phyloP scores from a whole-genome alignment of 2,329 filamentous ascomycete genomes.

The Aureobasidium subglaciale region DNA sequence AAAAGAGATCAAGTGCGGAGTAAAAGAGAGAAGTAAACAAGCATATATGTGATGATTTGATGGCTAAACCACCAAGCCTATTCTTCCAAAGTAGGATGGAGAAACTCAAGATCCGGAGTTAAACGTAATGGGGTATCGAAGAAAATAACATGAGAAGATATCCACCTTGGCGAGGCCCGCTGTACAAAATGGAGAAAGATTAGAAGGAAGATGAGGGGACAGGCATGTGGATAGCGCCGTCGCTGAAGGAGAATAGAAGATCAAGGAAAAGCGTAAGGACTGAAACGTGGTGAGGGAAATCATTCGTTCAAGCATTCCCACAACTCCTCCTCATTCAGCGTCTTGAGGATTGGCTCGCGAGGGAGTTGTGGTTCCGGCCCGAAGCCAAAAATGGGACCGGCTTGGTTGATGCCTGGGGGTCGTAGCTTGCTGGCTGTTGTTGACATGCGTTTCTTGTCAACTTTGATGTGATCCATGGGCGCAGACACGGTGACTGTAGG shows the following conservation, averaged over 20 bases:
- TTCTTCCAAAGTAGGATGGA: neutral
- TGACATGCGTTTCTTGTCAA: neutral
- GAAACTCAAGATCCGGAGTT: neutral
- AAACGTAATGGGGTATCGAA: constrained; percentile 13
- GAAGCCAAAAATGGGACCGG: constrained; percentile 67
- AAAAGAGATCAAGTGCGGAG: neutral
- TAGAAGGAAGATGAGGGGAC: neutral
- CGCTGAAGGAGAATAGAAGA: neutral
- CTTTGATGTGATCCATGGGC: constrained; percentile 14
- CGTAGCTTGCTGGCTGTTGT: constrained; percentile 31
- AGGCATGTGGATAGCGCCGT: neutral
- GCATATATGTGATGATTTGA: neutral
- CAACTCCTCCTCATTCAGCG: constrained; percentile 54
- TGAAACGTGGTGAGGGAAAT: neutral
- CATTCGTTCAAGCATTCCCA: constrained; percentile 49
- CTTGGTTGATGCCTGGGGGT: constrained; percentile 69
- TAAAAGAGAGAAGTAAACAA: neutral
- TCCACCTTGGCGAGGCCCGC: neutral
- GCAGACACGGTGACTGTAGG: constrained; percentile 16
- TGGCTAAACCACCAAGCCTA: neutral
- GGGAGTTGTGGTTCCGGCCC: constrained; percentile 49
- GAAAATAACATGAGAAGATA: neutral
- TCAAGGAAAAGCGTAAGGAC: neutral
- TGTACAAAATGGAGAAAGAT: constrained; percentile 7
- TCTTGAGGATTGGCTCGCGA: constrained; percentile 51